These are phyloP conservation scores for Phaeophleospora eucalypticola DNA, from an alignment of 2,329 filamentous ascomycete genomes.

Conservation along the genomic window DNA sequence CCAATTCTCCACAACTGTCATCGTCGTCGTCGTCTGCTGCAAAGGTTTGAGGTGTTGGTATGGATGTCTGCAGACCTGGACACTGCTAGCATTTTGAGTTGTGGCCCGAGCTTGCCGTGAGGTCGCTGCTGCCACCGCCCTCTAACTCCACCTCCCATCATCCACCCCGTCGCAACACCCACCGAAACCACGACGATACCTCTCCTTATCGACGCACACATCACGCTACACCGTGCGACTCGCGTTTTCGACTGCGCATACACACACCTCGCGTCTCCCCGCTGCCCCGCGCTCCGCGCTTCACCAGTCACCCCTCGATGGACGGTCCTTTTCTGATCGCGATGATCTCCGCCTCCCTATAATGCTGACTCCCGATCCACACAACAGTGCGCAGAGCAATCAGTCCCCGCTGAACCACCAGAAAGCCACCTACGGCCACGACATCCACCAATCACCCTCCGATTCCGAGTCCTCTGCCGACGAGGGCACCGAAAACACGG, in stretches of 20 bases:
- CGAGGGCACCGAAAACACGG: slow-evolving; percentile 80
- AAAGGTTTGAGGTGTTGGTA: too few relatives aligned
- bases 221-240: too few relatives aligned
- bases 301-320: neutral
- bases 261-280: too few relatives aligned
- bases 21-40: too few relatives aligned
- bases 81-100: too few relatives aligned
- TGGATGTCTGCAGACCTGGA: too few relatives aligned
- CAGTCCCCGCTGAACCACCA: slow-evolving; percentile 29
- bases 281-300: too few relatives aligned
- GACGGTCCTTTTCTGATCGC: neutral
- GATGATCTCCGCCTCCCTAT: neutral
- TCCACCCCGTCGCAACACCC: neutral
- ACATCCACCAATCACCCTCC: slow-evolving; percentile 69
- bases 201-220: neutral
- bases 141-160: neutral
- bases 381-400: slow-evolving; percentile 23
- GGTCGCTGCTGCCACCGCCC: neutral
- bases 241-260: too few relatives aligned
- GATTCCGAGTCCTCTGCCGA: slow-evolving; percentile 60
- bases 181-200: neutral
- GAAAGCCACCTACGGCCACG: slow-evolving; percentile 46
- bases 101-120: too few relatives aligned
- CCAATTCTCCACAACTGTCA: too few relatives aligned
- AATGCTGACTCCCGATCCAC: slow-evolving; percentile 24